Evolutionary conservation across 805 yeast genomes (phyloP).

Genomic region (Ogataea saltuana): DNA sequence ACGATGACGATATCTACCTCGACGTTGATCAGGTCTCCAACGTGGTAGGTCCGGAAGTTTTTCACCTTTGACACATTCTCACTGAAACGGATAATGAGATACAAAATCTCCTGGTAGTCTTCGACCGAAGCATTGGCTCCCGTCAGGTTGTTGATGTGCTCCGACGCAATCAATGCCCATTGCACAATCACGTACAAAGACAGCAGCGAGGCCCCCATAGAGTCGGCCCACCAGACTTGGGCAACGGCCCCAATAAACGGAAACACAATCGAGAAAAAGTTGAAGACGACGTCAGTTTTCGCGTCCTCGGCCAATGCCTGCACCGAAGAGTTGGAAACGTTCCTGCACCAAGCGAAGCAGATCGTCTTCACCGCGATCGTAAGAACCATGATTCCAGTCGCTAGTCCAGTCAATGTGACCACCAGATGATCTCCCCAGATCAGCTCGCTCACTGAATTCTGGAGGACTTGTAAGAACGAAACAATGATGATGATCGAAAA

Average conservation of each 20-base stretch:
- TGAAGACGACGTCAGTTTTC: conserved; percentile 72
- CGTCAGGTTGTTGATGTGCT: conserved; percentile 71
- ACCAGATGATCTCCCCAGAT: conserved; percentile 38
- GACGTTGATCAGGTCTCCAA: conserved; percentile 73
- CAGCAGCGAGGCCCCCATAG: conserved; percentile 66
- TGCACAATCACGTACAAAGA: conserved; percentile 61
- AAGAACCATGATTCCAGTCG: conserved; percentile 58
- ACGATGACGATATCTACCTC: conserved; percentile 69
- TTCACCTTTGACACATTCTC: conserved; percentile 64
- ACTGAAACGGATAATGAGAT: conserved; percentile 68
- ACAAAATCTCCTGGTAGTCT: conserved; percentile 66
- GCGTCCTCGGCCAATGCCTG: conserved; percentile 85
- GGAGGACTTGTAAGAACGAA: conserved; percentile 71
- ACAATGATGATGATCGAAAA: conserved; percentile 71
- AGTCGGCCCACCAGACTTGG: conserved; percentile 69
- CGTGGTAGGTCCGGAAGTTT: conserved; percentile 70
- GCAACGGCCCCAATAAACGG: conserved; percentile 60
- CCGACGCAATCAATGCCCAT: conserved; percentile 67
- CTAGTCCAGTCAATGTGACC: conserved; percentile 50
- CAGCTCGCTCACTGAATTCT: conserved; percentile 56
- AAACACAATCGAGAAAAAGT: conserved; percentile 67
- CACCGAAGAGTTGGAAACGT: conserved; percentile 62
- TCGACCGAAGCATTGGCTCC: conserved; percentile 67
- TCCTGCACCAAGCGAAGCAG: conserved; percentile 65
- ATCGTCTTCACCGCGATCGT: conserved; percentile 62